phyloP scores from a whole-genome alignment of 768 basidiomycete genomes.

The Amylocystis lapponica region DNA sequence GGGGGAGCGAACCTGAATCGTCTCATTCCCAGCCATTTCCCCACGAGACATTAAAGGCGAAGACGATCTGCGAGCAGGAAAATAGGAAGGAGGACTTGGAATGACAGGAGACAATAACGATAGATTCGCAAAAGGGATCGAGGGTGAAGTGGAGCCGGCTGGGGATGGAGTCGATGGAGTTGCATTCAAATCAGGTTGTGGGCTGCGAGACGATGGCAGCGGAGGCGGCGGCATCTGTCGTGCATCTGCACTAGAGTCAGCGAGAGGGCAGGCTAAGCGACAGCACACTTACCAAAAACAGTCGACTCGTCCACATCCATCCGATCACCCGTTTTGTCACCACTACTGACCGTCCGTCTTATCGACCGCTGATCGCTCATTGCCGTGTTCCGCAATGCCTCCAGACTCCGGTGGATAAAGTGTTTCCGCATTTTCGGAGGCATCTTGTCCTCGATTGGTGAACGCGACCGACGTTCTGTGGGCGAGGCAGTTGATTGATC shows the following conservation, averaged over 20 bases:
- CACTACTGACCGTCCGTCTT: too few species aligned
- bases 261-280: not conserved
- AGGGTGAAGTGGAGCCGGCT: slow-evolving; percentile 30
- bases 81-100: slow-evolving; percentile 7
- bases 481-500: too few species aligned
- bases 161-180: not conserved
- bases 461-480: too few species aligned
- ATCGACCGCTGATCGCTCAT: too few species aligned
- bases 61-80: not conserved
- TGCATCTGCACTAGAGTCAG: slow-evolving; percentile 23
- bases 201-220: slow-evolving; percentile 28
- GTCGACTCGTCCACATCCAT: slow-evolving; percentile 12
- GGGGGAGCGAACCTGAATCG: too few species aligned
- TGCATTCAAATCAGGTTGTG: too few species aligned
- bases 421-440: slow-evolving; percentile 62
- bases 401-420: slow-evolving; percentile 26
- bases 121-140: slow-evolving; percentile 46
- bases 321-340: slow-evolving; percentile 4
- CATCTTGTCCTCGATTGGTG: slow-evolving; percentile 30
- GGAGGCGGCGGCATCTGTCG: slow-evolving; percentile 47
- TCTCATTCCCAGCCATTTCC: too few species aligned
- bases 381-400: slow-evolving; percentile 17
- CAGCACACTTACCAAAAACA: slow-evolving; percentile 9
- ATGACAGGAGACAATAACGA: slow-evolving; percentile 37
- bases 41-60: too few species aligned